Evolutionary conservation across 208 protist genomes (phyloP), one percentile per base, ranked within the genome.

Genomic region (Kentomonas sorsogonicus): DNA sequence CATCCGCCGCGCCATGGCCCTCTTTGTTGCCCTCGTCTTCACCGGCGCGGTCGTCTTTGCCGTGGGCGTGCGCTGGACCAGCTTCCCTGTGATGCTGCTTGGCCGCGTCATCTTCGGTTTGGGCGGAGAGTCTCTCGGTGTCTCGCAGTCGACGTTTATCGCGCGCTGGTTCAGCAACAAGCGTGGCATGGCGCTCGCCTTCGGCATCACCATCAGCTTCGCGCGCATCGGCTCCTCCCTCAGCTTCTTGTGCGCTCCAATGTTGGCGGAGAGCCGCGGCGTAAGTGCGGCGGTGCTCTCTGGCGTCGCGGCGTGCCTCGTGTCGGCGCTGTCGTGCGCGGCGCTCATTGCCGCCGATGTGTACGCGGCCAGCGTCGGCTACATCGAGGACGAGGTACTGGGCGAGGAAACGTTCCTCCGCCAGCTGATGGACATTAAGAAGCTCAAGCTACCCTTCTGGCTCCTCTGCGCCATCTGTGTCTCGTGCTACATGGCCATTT

Each of bases 171-270:
- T 97, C 69, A 84, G 82, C 38, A 60, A 66, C 5, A 36, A 48
- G 22, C 76, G 79, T 15, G 85, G 80, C 23, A 91, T 97, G 78
- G 81, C 93, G n/a, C 70, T 97, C 18, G 91, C 88, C 3, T 97
- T 96, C 60, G 86, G 87, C 38, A 89, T 96, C 38, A 93, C 89
- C 57, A 83, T 97, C 52, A 89, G 84, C 60, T 93, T 90, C 54
- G 82, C 90, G 5, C 81, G 90, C 51, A 73, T 96, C 27, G 89
- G 88, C 34, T 94, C 84, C 22, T 91, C 86, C 25, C 89, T 95
- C 68, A 96, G 96, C 70, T 96, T 97, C 55, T 56, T 92, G n/a
- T 78, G 91, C 27, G 89, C 90, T 0, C 90, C 93, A 0, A 56
- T 73, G 16, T 79, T 97, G 30, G 86, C 89, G 22, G 60, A 72